Evolutionary conservation across 2,329 filamentous ascomycete genomes (phyloP), one percentile per base, ranked within the genome.

Genomic region (Cladosporium sp.): DNA sequence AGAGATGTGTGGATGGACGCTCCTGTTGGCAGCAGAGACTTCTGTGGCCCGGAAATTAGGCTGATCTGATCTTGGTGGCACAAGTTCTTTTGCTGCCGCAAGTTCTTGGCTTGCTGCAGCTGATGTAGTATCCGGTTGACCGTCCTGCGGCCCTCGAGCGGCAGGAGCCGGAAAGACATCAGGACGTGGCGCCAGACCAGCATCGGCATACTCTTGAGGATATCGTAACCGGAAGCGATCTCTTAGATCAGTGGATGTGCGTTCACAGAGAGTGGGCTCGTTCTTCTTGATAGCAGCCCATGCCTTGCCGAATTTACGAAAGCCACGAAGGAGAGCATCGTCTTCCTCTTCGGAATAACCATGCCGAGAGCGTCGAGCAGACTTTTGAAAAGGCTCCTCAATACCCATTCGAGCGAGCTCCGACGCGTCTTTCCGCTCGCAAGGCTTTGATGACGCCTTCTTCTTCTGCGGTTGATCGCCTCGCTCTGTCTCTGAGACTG

Each of bases 201-300:
- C 74, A 53, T 74, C 71, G 12, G 75, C 76, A 65, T 85, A 87
- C 17, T 78, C 74, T 28, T 83, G 76, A 0, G 83, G 82, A 62
- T 80, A 86, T 32, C 78, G 77, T 7, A 81, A 84, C 15, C 84
- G 76, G 61, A 87, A 84, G 3, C 83, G 79, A 66, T 87, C 84
- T 32, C 84, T 76, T 13, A 87, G 66, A 64, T 87, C 84, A 1
- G 82, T 84, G 15, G 81, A 75, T 5, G 77, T 73, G 15, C 55
- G 36, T 22, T 57, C 25, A 3, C 36, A 36, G 12, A 50, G 20
- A 15, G 25, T 9, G 20, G 22, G 7, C n/a, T 57, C 70, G 59
- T 86, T 83, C 57, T 82, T 77, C 59, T 78, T 76, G 53, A 87
- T 87, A 6, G 75, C 68, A 10, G 81, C 82, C 84, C 84, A 87